phyloP scores from a whole-genome alignment of 2,329 filamentous ascomycete genomes.

The Dactylellina parvicollis region DNA sequence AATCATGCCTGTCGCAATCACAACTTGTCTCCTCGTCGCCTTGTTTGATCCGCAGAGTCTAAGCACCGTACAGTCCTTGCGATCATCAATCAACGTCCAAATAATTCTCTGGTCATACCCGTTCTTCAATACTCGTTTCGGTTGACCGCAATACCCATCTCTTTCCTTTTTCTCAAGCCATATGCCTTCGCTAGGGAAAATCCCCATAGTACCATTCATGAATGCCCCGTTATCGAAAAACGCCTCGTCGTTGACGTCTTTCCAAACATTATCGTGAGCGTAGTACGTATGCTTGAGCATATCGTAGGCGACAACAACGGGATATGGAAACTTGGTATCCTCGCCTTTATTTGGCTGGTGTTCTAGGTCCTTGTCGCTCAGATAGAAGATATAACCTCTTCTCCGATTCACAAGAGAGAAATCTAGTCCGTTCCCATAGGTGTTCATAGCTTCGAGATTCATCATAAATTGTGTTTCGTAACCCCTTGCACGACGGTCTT shows the following conservation, averaged over 20 bases:
- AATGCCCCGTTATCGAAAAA: conserved; percentile 48
- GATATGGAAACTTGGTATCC: conserved; percentile 37
- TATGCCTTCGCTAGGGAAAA: conserved; percentile 42
- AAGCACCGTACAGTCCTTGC: conserved; percentile 46
- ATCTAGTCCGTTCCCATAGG: conserved; percentile 38
- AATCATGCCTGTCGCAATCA: conserved; percentile 50
- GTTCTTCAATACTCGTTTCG: conserved; percentile 47
- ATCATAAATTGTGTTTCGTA: conserved; percentile 51
- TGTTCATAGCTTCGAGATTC: conserved; percentile 48
- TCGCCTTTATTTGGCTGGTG: conserved; percentile 44
- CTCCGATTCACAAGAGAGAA: conserved; percentile 28
- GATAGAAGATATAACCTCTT: conserved; percentile 50
- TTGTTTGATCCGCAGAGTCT: conserved; percentile 38
- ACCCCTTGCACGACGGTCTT: conserved; percentile 33
- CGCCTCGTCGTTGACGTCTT: conserved; percentile 38
- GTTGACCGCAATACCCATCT: conserved; percentile 47
- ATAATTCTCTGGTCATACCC: conserved; percentile 37
- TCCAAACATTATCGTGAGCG: conserved; percentile 46
- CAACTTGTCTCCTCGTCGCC: conserved; percentile 49
- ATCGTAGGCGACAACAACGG: conserved; percentile 49
- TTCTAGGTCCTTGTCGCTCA: conserved; percentile 31
- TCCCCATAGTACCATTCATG: conserved; percentile 44
- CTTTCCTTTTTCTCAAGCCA: conserved; percentile 43
- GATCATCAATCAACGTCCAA: conserved; percentile 46
- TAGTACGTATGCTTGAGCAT: conserved; percentile 50